Percentiles rank a stretch among this genome's conserved stretches.
Conservation (phyloP, 1,139 yeast species). For the Yamadazyma jaroonii region DNA sequence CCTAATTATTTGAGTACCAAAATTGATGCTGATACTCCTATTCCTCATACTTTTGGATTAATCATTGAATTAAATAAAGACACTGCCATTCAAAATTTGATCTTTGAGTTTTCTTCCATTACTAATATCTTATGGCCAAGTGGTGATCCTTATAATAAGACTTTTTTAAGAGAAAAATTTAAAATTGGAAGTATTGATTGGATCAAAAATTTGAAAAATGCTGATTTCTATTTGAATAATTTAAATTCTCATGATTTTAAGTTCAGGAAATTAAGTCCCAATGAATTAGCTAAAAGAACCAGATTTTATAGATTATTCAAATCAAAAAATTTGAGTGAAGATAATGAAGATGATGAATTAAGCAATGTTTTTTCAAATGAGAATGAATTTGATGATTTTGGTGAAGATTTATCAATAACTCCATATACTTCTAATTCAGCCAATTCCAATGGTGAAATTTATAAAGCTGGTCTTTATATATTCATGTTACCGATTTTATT, state of each 20-base stretch:
- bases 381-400: conserved; percentile 8
- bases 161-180: conserved; percentile 43
- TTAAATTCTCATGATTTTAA: conserved; percentile 35
- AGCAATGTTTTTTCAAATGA: conserved; percentile 1
- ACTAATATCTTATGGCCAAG: conserved; percentile 52
- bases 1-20: conserved; percentile 42
- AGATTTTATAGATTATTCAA: conserved; percentile 30
- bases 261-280: conserved; percentile 26
- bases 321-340: conserved; percentile 16
- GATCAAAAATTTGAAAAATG: conserved; percentile 41
- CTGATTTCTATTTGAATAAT: conserved; percentile 45
- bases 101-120: conserved; percentile 31
- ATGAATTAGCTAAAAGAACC: conserved; percentile 36
- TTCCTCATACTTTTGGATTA: conserved; percentile 48
- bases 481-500: conserved; percentile 70
- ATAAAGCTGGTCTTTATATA: conserved; percentile 76
- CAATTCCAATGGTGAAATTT: conserved; percentile 14
- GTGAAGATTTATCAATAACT: conserved; percentile 1
- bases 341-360: conserved; percentile 7
- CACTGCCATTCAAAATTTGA: conserved; percentile 26
- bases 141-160: conserved; percentile 49
- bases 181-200: conserved; percentile 49
- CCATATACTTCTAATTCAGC: not conserved
- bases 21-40: conserved; percentile 40
- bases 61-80: conserved; percentile 40